Evolutionary conservation across 768 basidiomycete genomes (phyloP).

Genomic region (Trametes cingulata): DNA sequence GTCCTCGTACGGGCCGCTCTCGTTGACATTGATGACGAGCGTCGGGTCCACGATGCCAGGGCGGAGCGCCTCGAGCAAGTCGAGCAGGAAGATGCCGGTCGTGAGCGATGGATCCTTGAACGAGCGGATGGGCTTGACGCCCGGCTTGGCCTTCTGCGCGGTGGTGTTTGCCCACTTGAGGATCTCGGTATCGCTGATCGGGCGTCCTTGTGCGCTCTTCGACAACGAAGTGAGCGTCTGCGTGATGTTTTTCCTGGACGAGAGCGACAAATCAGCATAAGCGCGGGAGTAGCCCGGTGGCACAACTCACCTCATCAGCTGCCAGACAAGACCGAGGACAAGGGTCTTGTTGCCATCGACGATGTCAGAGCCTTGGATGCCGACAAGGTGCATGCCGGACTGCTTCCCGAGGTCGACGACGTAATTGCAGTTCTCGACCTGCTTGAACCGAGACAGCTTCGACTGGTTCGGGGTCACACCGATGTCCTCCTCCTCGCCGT

Average conservation of each 20-base stretch:
- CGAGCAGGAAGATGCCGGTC: constrained; percentile 90
- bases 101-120: constrained; percentile 93
- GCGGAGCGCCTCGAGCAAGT: constrained; percentile 85
- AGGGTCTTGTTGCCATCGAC: constrained; percentile 92
- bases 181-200: constrained; percentile 90
- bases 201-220: constrained; percentile 67
- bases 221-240: constrained; percentile 84
- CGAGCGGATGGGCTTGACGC: constrained; percentile 69
- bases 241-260: constrained; percentile 75
- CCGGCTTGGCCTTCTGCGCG: constrained; percentile 68
- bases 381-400: constrained; percentile 93
- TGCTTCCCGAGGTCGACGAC: constrained; percentile 89
- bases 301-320: constrained; percentile 79
- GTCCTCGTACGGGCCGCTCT: constrained; percentile 77
- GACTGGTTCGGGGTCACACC: constrained; percentile 83
- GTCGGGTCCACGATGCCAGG: constrained; percentile 95
- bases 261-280: background rate
- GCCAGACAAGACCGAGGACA: constrained; percentile 96
- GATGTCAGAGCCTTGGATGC: constrained; percentile 97
- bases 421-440: constrained; percentile 98
- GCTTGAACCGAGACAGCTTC: constrained; percentile 91
- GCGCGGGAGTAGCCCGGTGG: background rate
- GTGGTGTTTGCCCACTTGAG: constrained; percentile 95
- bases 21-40: constrained; percentile 65
- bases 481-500: constrained; percentile 79